Percentiles rank a stretch among this genome's conserved stretches.
phyloP scores from a whole-genome alignment of 345 rosid species.

The Zanthoxylum bungeanum region DNA sequence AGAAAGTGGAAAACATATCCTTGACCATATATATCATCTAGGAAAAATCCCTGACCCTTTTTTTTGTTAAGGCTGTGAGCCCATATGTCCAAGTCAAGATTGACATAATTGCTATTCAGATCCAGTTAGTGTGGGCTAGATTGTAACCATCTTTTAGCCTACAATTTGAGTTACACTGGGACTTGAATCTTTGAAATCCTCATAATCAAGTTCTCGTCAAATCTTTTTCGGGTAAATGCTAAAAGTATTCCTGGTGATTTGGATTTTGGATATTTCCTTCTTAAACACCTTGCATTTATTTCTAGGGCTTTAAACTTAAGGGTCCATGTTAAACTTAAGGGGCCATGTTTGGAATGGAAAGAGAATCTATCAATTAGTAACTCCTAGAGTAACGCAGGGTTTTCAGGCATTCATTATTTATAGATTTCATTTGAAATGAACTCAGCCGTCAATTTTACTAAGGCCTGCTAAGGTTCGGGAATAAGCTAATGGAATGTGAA shows the following conservation, averaged over 20 bases:
- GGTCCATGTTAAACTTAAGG: background rate
- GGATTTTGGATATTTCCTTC: background rate
- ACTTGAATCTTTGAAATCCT: background rate
- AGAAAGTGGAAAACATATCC: background rate
- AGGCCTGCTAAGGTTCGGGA: background rate
- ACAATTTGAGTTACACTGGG: background rate
- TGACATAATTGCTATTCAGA: background rate
- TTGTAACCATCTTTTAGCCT: background rate
- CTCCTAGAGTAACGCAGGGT: background rate
- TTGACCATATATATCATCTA: too few relatives aligned
- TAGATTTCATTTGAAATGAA: background rate
- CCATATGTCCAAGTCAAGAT: background rate
- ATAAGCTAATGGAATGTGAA: background rate
- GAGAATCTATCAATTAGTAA: too few relatives aligned
- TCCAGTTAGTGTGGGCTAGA: background rate
- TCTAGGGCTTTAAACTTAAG: background rate
- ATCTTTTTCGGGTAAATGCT: background rate
- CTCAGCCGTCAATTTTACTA: background rate
- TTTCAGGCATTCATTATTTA: background rate
- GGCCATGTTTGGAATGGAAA: background rate
- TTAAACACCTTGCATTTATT: background rate
- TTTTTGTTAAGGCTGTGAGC: background rate
- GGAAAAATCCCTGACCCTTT: background rate
- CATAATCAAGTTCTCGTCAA: background rate
- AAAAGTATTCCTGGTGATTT: background rate